Evolutionary conservation across 2,329 filamentous ascomycete species (phyloP).

Genomic region (Cordyceps fumosorosea): DNA sequence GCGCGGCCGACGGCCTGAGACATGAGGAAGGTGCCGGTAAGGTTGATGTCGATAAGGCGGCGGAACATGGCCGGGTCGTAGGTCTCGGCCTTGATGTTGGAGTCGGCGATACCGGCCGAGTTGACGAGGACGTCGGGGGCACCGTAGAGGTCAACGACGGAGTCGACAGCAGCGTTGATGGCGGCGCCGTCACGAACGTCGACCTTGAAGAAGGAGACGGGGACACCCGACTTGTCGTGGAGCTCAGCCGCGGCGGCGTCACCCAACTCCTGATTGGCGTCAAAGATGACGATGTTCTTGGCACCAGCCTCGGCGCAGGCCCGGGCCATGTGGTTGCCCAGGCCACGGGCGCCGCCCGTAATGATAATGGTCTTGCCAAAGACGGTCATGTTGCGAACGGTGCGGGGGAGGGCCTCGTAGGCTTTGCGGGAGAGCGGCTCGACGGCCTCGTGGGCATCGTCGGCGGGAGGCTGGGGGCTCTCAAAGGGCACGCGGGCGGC

Average conservation of each 20-base stretch:
- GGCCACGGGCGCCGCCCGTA: conserved; percentile 68
- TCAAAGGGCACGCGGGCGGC: conserved; percentile 37
- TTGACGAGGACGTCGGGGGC: conserved; percentile 71
- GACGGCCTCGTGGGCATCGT: conserved; percentile 36
- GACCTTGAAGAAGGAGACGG: conserved; percentile 71
- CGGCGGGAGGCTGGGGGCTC: conserved; percentile 26
- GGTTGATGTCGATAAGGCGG: conserved; percentile 73
- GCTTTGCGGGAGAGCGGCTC: conserved; percentile 47
- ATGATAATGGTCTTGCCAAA: conserved; percentile 65
- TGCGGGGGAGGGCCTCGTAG: conserved; percentile 53
- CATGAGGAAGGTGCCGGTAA: conserved; percentile 73
- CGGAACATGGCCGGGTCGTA: conserved; percentile 74
- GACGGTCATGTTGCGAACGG: conserved; percentile 62
- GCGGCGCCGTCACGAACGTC: conserved; percentile 67
- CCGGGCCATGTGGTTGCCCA: conserved; percentile 74
- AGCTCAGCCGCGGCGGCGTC: conserved; percentile 64
- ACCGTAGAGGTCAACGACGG: conserved; percentile 60
- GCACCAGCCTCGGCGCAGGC: conserved; percentile 71
- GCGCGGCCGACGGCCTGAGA: conserved; percentile 63
- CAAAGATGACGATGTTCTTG: conserved; percentile 67
- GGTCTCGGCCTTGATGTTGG: conserved; percentile 74
- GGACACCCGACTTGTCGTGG: conserved; percentile 64
- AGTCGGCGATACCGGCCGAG: conserved; percentile 74
- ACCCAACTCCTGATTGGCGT: conserved; percentile 69
- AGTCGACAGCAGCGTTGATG: conserved; percentile 62